Evolutionary conservation across 2,329 filamentous ascomycete genomes (phyloP).

Genomic region (Neurospora sp.): DNA sequence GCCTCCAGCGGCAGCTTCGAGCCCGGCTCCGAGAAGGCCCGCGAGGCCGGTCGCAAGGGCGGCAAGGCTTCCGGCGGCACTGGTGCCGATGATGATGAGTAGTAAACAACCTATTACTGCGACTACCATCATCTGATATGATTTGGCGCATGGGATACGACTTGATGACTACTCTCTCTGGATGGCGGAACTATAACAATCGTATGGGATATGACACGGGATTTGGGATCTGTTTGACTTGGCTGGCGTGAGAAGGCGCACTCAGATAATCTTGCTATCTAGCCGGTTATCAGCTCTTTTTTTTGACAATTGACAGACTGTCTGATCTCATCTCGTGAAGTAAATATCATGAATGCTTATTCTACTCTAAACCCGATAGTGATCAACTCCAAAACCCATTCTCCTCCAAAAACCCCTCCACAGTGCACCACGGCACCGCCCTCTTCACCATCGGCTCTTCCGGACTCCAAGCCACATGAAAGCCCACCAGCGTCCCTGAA

Average conservation of each 20-base stretch:
- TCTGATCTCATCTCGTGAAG: background rate
- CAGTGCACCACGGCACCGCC: background rate
- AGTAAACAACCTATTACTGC: background rate
- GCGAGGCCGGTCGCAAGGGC: constrained; percentile 45
- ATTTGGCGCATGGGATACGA: background rate
- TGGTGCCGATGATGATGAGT: constrained; percentile 3
- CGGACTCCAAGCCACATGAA: background rate
- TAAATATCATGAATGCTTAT: background rate
- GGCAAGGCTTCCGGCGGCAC: constrained; percentile 20
- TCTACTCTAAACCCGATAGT: too few species aligned
- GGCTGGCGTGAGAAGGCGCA: background rate
- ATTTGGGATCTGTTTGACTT: background rate
- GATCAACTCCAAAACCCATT: background rate
- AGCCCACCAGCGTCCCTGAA: background rate
- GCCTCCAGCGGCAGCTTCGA: constrained; percentile 45
- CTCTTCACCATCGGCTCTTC: background rate
- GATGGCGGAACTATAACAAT: background rate
- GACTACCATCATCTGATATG: background rate
- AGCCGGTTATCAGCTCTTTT: background rate
- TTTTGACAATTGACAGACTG: background rate
- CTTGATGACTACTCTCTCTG: background rate
- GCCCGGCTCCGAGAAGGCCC: constrained; percentile 39
- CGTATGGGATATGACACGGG: background rate
- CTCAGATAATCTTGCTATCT: background rate
- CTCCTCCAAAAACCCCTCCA: background rate